Percentiles rank a stretch among this genome's conserved stretches.
These are phyloP conservation scores for Sedum album DNA, from an alignment of 164 flowering plant species.

Conservation along the genomic window DNA sequence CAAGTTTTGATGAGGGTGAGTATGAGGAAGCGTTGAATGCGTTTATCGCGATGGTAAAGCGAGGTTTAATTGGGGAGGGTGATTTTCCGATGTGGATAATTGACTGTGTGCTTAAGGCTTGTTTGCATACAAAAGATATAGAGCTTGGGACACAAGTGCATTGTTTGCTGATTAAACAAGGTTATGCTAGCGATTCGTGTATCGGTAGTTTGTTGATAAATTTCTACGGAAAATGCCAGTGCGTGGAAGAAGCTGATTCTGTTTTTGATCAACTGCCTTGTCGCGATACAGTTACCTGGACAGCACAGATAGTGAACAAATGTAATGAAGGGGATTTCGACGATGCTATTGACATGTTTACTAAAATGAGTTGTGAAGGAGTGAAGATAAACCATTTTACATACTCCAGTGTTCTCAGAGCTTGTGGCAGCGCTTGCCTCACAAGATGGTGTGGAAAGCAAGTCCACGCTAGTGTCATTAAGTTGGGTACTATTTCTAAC, in stretches of 20 bases:
- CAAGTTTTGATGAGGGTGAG: slow-evolving; percentile 22
- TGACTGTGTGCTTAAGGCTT: slow-evolving; percentile 43
- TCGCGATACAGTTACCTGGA: slow-evolving; percentile 43
- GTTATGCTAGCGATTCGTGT: slow-evolving; percentile 16
- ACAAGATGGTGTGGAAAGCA: slow-evolving; percentile 34
- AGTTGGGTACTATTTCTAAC: slow-evolving; percentile 36
- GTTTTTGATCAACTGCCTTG: slow-evolving; percentile 30
- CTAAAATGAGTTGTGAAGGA: slow-evolving; percentile 45
- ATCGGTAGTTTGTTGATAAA: slow-evolving; percentile 33
- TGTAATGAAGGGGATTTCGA: slow-evolving; percentile 25
- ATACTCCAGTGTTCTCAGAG: slow-evolving; percentile 41
- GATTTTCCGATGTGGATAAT: slow-evolving; percentile 25
- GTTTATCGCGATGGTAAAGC: slow-evolving; percentile 26
- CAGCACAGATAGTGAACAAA: slow-evolving; percentile 31
- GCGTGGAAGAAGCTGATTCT: slow-evolving; percentile 21
- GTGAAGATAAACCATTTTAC: slow-evolving; percentile 35
- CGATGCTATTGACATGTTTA: slow-evolving; percentile 30
- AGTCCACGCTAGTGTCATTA: slow-evolving; percentile 49
- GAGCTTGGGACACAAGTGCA: slow-evolving; percentile 50
- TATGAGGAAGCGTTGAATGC: slow-evolving; percentile 25
- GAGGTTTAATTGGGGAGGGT: slow-evolving; percentile 2
- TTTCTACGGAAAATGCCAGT: slow-evolving; percentile 39
- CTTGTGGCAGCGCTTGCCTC: slow-evolving; percentile 39
- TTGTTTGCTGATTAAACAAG: slow-evolving; percentile 39
- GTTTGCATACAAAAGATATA: slow-evolving; percentile 20